phyloP scores from a whole-genome alignment of 1,139 yeast species.

The Candida sp. region DNA sequence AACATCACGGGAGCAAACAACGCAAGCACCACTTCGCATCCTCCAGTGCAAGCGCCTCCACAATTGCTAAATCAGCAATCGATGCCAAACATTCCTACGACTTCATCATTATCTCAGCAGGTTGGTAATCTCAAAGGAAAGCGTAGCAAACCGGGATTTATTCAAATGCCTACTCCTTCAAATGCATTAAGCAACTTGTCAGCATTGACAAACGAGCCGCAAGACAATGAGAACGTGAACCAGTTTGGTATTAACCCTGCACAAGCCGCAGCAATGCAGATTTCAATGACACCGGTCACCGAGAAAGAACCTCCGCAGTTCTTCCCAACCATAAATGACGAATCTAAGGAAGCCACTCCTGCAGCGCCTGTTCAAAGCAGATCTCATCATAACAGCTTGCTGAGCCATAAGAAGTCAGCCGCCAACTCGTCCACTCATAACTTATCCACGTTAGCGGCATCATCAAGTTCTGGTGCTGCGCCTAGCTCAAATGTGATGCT shows the following conservation, averaged over 20 bases:
- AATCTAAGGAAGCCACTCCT: slow-evolving; percentile 10
- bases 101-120: slow-evolving; percentile 5
- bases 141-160: slow-evolving; percentile 42
- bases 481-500: slow-evolving; percentile 15
- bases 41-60: slow-evolving; percentile 15
- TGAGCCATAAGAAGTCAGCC: slow-evolving; percentile 15
- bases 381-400: slow-evolving; percentile 15
- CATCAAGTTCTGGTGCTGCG: slow-evolving; percentile 12
- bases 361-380: slow-evolving; percentile 5
- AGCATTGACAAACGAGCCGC: slow-evolving; percentile 36
- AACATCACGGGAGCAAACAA: slow-evolving; percentile 3
- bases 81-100: slow-evolving; percentile 16
- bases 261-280: slow-evolving; percentile 51
- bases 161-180: slow-evolving; percentile 55
- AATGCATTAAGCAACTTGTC: slow-evolving; percentile 32
- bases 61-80: slow-evolving; percentile 16
- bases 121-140: slow-evolving; percentile 16
- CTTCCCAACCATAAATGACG: slow-evolving; percentile 14
- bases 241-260: slow-evolving; percentile 69
- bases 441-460: slow-evolving; percentile 6
- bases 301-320: slow-evolving; percentile 47
- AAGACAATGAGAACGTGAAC: slow-evolving; percentile 47
- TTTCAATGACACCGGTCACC: slow-evolving; percentile 80
- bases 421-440: slow-evolving; percentile 8
- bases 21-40: neutral